Conservation (phyloP, 331 rosid genomes). For the Spiraea crenata region DNA sequence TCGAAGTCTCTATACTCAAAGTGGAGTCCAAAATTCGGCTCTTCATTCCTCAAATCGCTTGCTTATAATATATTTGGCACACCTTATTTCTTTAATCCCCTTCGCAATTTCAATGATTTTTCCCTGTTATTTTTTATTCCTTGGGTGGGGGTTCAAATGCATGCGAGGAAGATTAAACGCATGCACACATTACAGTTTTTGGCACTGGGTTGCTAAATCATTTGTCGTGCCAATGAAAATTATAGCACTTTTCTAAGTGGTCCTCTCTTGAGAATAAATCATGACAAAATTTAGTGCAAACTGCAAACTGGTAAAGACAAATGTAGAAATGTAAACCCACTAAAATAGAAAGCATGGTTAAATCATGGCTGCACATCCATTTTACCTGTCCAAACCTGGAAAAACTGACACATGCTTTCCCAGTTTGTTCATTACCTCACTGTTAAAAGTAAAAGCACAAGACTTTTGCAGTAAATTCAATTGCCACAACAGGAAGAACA, state of each 20-base stretch:
- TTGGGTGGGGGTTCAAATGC: constrained; percentile 3
- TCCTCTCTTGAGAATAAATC: constrained; percentile 1
- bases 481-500: constrained; percentile 32
- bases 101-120: not conserved
- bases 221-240: not conserved
- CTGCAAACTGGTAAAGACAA: constrained; percentile 16
- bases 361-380: constrained; percentile 34
- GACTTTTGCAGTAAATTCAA: constrained; percentile 48
- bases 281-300: not conserved
- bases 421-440: constrained; percentile 18
- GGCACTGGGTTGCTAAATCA: not conserved
- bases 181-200: not conserved
- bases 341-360: constrained; percentile 19
- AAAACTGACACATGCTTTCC: constrained; percentile 34
- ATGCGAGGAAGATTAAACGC: constrained; percentile 3
- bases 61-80: not conserved
- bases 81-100: not conserved
- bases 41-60: no score
- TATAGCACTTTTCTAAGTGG: constrained; percentile 12
- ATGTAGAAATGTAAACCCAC: constrained; percentile 27
- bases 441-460: constrained; percentile 22
- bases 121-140: not conserved
- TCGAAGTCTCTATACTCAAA: no score
- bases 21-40: no score
- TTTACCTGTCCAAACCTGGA: constrained; percentile 38